These are phyloP conservation scores for Ganoderma sp. DNA, from an alignment of 1,284 basidiomycete genomes.

Conservation along the genomic window DNA sequence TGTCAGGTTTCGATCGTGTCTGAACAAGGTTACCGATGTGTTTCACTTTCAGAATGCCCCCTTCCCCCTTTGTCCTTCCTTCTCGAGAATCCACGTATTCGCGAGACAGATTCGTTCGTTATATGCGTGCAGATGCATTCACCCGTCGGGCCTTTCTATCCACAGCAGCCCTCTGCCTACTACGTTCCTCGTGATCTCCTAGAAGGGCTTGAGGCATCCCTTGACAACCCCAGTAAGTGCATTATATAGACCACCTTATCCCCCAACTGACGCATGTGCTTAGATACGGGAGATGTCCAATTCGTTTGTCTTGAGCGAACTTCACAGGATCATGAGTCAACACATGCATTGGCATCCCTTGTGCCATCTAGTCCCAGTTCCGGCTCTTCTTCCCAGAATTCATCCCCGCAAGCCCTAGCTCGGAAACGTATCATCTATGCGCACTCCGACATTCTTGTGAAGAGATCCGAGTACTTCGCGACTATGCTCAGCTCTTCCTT, in stretches of 20 bases:
- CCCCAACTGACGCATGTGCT: constrained; percentile 16
- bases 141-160: constrained; percentile 66
- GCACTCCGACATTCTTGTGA: constrained; percentile 77
- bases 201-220: constrained; percentile 64
- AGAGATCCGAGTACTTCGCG: constrained; percentile 80
- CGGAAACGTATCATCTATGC: constrained; percentile 80
- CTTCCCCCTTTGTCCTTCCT: constrained; percentile 68
- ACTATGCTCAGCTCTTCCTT: constrained; percentile 81
- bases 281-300: constrained; percentile 60
- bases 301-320: constrained; percentile 76
- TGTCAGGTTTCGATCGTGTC: constrained; percentile 10
- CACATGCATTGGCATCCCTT: constrained; percentile 35
- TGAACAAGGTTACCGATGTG: not conserved
- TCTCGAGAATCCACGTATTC: constrained; percentile 62
- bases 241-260: not conserved
- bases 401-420: constrained; percentile 53
- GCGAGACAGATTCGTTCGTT: constrained; percentile 67
- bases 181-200: constrained; percentile 68
- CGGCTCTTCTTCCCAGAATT: constrained; percentile 50
- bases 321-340: constrained; percentile 37
- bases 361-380: constrained; percentile 41
- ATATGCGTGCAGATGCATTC: constrained; percentile 75
- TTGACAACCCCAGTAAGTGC: constrained; percentile 67
- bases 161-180: constrained; percentile 68
- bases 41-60: constrained; percentile 57